These are phyloP conservation scores for Euphorbia corollata DNA, from an alignment of 441 rosid species.

Conservation along the genomic window DNA sequence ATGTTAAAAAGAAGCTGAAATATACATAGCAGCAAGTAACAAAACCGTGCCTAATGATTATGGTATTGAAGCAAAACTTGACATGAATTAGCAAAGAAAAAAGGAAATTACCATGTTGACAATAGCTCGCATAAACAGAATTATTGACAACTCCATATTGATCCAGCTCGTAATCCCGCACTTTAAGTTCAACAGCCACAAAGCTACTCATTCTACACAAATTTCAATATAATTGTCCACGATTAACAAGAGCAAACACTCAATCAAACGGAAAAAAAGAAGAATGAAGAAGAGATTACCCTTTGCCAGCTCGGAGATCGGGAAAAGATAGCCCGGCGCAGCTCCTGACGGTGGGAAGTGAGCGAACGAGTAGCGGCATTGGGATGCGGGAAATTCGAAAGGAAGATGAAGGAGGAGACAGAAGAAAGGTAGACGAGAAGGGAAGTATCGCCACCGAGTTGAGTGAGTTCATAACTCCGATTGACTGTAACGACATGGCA, in stretches of 20 bases:
- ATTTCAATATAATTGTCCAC: neutral
- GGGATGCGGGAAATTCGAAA: slow-evolving; percentile 19
- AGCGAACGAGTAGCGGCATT: slow-evolving; percentile 14
- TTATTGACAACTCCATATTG: slow-evolving; percentile 84
- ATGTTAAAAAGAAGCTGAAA: neutral
- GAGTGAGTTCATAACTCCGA: slow-evolving; percentile 13
- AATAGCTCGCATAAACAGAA: slow-evolving; percentile 72
- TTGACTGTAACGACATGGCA: slow-evolving; percentile 12
- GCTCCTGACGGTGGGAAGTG: slow-evolving; percentile 17
- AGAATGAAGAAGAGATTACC: slow-evolving; percentile 26
- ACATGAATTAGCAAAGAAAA: slow-evolving; percentile 1
- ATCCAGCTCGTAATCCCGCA: slow-evolving; percentile 78
- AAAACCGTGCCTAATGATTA: neutral
- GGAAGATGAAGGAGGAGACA: slow-evolving; percentile 17
- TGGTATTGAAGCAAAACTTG: neutral
- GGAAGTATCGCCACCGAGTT: slow-evolving; percentile 14
- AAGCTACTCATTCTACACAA: slow-evolving; percentile 45
- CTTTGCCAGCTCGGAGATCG: slow-evolving; percentile 43
- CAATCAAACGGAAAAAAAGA: neutral
- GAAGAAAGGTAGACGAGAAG: slow-evolving; percentile 18
- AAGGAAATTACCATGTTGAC: slow-evolving; percentile 52
- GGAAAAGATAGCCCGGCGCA: slow-evolving; percentile 24
- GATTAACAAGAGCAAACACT: neutral
- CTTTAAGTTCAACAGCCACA: slow-evolving; percentile 54
- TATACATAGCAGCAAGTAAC: neutral